Evolutionary conservation across 2,329 filamentous ascomycete genomes (phyloP), one percentile per base, ranked within the genome.

Genomic region (Aspergillus caelatus): DNA sequence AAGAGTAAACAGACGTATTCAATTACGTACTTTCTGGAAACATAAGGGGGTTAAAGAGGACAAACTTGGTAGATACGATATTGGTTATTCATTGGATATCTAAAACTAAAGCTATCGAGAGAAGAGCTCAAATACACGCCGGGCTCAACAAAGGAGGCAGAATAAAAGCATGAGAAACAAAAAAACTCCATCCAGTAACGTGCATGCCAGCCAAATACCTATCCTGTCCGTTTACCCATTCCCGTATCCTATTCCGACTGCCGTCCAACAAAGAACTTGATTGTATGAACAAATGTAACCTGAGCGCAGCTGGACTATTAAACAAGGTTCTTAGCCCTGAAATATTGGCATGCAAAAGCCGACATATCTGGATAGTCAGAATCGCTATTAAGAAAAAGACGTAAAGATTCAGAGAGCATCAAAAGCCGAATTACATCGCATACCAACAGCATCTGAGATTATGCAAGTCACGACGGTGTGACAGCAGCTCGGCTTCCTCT

Each of bases 401-500:
- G 30, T 23, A 58, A 58, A 19, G 53, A 16, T 52, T 14, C 28
- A 62, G 46, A 32, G 8, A 32, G 28, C 10, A 19, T 32, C 19
- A 52, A 52, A 32, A 12, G 28, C 28, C 12, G 46, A 16, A 19
- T 28, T 30, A 30, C 46, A 30, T 19, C 14, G 14, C 16, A 50
- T 19, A 14, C 19, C 28, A 52, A 32, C 2, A n/a, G 3, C 28
- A 32, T n/a, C 48, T 11, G 26, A 32, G 19, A 50, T 10, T 23
- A 55, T 23, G 32, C 16, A 57, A 39, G 26, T 67, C 60, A 71
- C 32, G 62, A 61, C 52, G 63, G 57, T 43, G 66, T 43, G 45
- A 62, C 57, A 16, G 65, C 59, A 55, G 64, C 54, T 57, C 65
- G 62, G 56, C 62, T 71, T 28, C 65, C 69, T 32, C 71, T 73